Evolutionary conservation across 306 rosid genomes (phyloP).

Genomic region (Abrus pulchellus): DNA sequence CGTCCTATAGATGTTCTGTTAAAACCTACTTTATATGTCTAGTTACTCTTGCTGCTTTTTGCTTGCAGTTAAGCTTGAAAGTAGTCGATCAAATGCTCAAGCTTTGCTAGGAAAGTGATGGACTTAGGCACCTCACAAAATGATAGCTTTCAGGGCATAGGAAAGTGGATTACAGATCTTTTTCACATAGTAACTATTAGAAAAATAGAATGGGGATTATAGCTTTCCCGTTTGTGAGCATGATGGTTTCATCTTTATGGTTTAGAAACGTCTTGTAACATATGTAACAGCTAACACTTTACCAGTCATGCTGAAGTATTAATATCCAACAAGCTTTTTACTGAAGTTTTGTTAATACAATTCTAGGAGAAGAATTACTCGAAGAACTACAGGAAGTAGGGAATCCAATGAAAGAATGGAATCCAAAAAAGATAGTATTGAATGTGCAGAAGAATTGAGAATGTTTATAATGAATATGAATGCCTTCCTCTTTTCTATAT

Average conservation of each 20-base stretch:
- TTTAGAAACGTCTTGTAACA: conserved; percentile 61
- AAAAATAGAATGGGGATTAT: conserved; percentile 44
- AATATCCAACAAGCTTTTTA: conserved; percentile 48
- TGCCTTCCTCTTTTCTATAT: no score
- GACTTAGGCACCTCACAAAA: conserved; percentile 73
- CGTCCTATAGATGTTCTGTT: background rate
- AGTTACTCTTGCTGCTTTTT: conserved; percentile 48
- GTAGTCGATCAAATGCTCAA: conserved; percentile 97
- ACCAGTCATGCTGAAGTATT: conserved; percentile 42
- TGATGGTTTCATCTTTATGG: conserved; percentile 43
- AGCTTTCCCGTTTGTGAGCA: conserved; percentile 47
- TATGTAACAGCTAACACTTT: conserved; percentile 52
- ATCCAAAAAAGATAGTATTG: no score
- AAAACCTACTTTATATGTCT: conserved; percentile 29
- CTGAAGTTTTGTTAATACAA: conserved; percentile 11
- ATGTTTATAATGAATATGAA: no score
- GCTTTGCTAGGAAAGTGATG: conserved; percentile 98
- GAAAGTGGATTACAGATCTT: conserved; percentile 37
- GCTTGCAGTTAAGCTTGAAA: conserved; percentile 96
- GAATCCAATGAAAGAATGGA: no score
- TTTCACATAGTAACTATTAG: conserved; percentile 50
- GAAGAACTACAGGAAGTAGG: no score
- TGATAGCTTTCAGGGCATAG: conserved; percentile 62
- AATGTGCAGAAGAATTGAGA: no score
- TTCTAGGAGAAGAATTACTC: no score